Base-by-base conservation (phyloP, 2,329 filamentous ascomycete genomes). In the Microdochium nivale region DNA sequence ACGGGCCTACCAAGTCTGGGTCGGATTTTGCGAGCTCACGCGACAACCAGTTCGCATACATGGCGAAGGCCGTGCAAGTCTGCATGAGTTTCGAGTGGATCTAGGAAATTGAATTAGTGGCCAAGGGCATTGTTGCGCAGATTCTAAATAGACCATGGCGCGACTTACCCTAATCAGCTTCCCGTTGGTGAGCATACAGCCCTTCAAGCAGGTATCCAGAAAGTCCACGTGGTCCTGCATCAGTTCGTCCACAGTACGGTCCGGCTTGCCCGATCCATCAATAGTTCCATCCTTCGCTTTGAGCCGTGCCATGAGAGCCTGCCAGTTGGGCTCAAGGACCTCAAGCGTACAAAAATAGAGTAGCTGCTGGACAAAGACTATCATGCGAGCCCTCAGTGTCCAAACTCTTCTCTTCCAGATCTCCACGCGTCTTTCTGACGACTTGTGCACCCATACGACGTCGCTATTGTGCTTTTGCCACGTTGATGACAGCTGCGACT, bases 191-290 rank as follows among this genome's bases (percentile, higher is more conserved):
- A 99, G 78, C 90, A 97, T 97, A 74, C 94, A 97, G 71, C 97
- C 94, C 71, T 97, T 99, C 62, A 99, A 76, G 67, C 94, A 99
- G 3, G 94, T 97, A 61, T 96, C 94, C 48, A 99, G 73, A 67
- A 99, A 99, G 70, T 97, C 94, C 54, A 99, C 91, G 70, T 99
- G 94, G 64, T 97, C 91, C 71, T 97, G 90, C 94, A 99, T 99
- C 64, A 99, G 72, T 71, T 97, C 90, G 63, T 99, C 94, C 1
- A 99, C 94, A 0, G 94, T 99, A 35, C 90, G 71, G 40, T 66
- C 64, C n/a, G 64, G 64, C 48, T 64, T 66, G 49, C 63, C 64
- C 9, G 66, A 65, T 8, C 70, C 72, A 56, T 76, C 65, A 52
- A 67, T 63, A 55, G 65, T 65, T 13, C 75, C 72, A 52, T 81